Base-by-base conservation (phyloP, 345 rosid species). In the Hypericum perforatum region DNA sequence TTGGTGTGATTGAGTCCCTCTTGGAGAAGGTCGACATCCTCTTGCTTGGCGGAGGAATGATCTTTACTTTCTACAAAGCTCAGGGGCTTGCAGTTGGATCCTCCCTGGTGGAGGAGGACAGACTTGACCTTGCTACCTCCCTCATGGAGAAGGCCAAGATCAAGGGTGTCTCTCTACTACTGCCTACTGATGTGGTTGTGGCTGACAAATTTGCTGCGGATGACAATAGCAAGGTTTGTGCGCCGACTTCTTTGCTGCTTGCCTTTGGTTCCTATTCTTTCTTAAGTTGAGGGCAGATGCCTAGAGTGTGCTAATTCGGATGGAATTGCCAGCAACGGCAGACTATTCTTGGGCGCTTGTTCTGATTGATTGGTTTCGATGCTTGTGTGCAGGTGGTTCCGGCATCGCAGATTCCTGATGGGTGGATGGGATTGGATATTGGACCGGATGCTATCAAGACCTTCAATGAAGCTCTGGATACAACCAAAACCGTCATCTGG, bases 11-110 rank as follows among this genome's bases (percentile, higher is more conserved):
- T 0, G 98, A 91, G 51, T 91, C 96, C 0, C 95, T 91, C 43
- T 78, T 91, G 53, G 87, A 64, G 63, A 91, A 79, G 71, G 80
- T 78, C 67, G 95, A 91, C 54, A 57, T 85, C 41, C 92, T 91
- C 43, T 62, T 91, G 43, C 84, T 91, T 29, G 98, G 98, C 53
- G 98, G 98, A 75, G 98, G 98, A 53, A 91, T 91, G 98, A 91
- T 87, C 57, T 91, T 72, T 62, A 91, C 98, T 16, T 91, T 91
- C 80, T 91, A 87, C 92, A 91, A 91, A 70, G 98, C 98, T 9
- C 98, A 91, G 66, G 95, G 96, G 38, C 61, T 65, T 13, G 41
- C 75, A 5, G 92, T 91, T 39, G 98, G 98, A 13, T 76, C 96
- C 29, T 91, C 98, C 49, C 84, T 91, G 37, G 96, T 91, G 37